Conservation (phyloP, 257 asterid genomes). For the Handroanthus guayacan region DNA sequence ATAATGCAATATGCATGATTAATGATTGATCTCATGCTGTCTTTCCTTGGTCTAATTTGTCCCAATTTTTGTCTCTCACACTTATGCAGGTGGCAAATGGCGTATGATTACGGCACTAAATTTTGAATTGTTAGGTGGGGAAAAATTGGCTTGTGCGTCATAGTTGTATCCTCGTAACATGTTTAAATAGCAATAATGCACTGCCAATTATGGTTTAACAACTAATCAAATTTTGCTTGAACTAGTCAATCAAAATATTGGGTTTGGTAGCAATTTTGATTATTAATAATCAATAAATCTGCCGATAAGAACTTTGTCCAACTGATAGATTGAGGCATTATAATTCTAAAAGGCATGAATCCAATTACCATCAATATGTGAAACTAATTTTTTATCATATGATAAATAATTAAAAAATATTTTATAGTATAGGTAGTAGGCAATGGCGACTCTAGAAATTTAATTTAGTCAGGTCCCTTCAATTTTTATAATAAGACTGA, state of each 20-base stretch:
- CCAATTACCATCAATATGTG: no score
- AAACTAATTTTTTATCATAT: no score
- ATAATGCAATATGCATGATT: neutral
- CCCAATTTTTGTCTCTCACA: neutral
- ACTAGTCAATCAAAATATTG: neutral
- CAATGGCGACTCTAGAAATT: no score
- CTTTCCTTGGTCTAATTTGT: neutral
- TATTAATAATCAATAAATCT: neutral
- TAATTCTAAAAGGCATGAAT: no score
- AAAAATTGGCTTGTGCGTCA: neutral
- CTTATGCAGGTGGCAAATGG: neutral
- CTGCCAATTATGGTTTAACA: conserved; percentile 29
- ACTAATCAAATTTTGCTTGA: neutral
- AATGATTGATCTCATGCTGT: neutral
- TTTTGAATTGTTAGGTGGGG: no score
- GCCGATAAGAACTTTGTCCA: no score
- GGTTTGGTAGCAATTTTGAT: neutral
- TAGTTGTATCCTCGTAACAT: neutral
- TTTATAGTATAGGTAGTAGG: no score
- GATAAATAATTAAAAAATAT: no score
- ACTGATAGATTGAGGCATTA: no score
- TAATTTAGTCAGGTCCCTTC: no score
- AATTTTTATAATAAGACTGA: no score
- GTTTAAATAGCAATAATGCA: conserved; percentile 8
- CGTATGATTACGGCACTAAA: no score